Evolutionary conservation across 148 eudicot species (phyloP).

Genomic region (Dysphania ambrosioides): DNA sequence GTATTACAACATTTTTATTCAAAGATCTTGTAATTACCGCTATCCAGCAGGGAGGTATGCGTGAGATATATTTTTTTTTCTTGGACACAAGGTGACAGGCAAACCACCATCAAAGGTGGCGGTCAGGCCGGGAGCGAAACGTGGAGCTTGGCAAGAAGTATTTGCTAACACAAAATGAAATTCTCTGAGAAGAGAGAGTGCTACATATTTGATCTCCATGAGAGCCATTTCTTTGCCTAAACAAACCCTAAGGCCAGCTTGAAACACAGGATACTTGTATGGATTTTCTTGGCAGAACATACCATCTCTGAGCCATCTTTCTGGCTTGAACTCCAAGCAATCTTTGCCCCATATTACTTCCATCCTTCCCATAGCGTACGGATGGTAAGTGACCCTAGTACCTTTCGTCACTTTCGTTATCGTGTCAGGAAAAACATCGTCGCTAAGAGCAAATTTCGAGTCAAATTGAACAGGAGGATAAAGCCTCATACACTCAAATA

Average conservation of each 20-base stretch:
- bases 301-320: constrained; percentile 63
- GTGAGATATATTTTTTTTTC: neutral
- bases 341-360: constrained; percentile 61
- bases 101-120: constrained; percentile 55
- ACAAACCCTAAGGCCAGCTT: constrained; percentile 68
- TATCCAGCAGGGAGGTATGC: neutral
- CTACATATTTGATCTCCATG: constrained; percentile 52
- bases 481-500: constrained; percentile 68
- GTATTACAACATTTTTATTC: neutral
- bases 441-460: constrained; percentile 57
- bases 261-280: constrained; percentile 67
- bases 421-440: constrained; percentile 52
- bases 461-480: constrained; percentile 71
- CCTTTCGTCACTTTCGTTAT: constrained; percentile 40
- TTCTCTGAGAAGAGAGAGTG: constrained; percentile 34
- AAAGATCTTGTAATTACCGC: neutral
- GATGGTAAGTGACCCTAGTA: constrained; percentile 64
- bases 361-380: constrained; percentile 82
- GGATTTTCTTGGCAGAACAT: constrained; percentile 41
- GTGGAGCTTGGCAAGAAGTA: constrained; percentile 23
- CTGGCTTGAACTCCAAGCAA: constrained; percentile 63
- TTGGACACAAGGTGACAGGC: constrained; percentile 32
- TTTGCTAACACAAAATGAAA: constrained; percentile 37
- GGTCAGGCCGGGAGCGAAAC: constrained; percentile 61
- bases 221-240: constrained; percentile 76